phyloP scores from a whole-genome alignment of 2,329 filamentous ascomycete species.

The Fusarium foetens region DNA sequence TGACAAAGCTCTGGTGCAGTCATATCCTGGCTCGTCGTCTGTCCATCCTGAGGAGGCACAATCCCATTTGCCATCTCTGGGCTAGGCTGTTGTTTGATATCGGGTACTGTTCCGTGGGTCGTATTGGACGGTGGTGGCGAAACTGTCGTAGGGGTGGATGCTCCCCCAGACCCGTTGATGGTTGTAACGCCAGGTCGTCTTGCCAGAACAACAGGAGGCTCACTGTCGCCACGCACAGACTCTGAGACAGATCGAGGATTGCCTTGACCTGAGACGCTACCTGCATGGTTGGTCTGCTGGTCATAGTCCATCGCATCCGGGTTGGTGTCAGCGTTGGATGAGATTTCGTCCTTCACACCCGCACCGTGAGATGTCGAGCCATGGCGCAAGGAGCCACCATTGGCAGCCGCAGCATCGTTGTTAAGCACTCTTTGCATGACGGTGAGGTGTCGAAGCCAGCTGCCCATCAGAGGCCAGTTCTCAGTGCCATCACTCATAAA shows the following conservation, averaged over 20 bases:
- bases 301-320: constrained; percentile 69
- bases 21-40: constrained; percentile 61
- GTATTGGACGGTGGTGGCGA: constrained; percentile 54
- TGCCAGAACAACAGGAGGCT: constrained; percentile 60
- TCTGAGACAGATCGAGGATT: constrained; percentile 52
- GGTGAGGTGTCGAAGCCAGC: constrained; percentile 68
- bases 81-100: constrained; percentile 53
- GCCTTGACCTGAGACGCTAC: constrained; percentile 43
- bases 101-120: constrained; percentile 43
- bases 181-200: constrained; percentile 66
- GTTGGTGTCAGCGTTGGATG: constrained; percentile 65
- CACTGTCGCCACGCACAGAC: constrained; percentile 60
- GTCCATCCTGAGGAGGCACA: constrained; percentile 46
- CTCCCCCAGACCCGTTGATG: constrained; percentile 65
- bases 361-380: constrained; percentile 46
- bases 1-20: constrained; percentile 67
- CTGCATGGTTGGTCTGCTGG: constrained; percentile 48
- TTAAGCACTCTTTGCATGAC: constrained; percentile 71
- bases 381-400: constrained; percentile 48
- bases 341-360: constrained; percentile 63
- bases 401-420: constrained; percentile 57
- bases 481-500: constrained; percentile 69
- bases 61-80: constrained; percentile 49
- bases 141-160: constrained; percentile 58
- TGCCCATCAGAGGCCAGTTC: constrained; percentile 68